A percentile compares a stretch with the other conserved stretches of the same genome.
phyloP scores from a whole-genome alignment of 2,329 filamentous ascomycete species.

The Colletotrichum phormii region DNA sequence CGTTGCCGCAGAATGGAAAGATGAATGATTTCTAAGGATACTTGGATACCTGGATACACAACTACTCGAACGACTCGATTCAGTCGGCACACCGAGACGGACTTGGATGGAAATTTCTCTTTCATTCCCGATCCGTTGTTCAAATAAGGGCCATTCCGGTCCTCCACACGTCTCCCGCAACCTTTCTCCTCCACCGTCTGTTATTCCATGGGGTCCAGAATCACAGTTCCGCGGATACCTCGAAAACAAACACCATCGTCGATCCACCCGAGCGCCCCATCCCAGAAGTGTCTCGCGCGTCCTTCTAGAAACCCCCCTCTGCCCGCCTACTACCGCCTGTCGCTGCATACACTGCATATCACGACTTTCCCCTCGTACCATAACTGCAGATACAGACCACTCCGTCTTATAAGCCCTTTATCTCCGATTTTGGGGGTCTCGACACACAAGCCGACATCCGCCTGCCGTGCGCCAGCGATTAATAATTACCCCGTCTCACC shows the following conservation, averaged over 20 bases:
- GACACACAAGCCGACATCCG: constrained; percentile 8
- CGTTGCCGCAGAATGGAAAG: constrained; percentile 5
- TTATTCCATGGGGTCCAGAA: background rate
- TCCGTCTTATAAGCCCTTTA: background rate
- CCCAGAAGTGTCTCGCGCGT: background rate
- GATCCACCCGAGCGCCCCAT: background rate
- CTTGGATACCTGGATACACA: background rate
- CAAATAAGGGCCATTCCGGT: constrained; percentile 7
- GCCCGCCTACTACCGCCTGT: background rate
- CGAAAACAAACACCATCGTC: constrained; percentile 4
- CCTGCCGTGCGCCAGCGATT: constrained; percentile 23
- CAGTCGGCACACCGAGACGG: constrained; percentile 25
- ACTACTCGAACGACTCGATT: constrained; percentile 11
- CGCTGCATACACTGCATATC: background rate
- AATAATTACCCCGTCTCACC: constrained; percentile 22
- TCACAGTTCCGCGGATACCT: background rate
- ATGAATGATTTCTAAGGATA: constrained; percentile 1
- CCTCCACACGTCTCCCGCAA: background rate
- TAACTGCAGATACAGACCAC: background rate
- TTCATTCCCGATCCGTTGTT: background rate
- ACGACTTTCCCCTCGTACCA: background rate
- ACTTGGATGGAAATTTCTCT: background rate
- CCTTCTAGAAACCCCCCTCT: background rate
- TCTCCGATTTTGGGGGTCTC: constrained; percentile 6
- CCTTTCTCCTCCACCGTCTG: background rate